Evolutionary conservation across 805 yeast genomes (phyloP), one percentile per base, ranked within the genome.

Genomic region (Crinitomyces ghanaensis): DNA sequence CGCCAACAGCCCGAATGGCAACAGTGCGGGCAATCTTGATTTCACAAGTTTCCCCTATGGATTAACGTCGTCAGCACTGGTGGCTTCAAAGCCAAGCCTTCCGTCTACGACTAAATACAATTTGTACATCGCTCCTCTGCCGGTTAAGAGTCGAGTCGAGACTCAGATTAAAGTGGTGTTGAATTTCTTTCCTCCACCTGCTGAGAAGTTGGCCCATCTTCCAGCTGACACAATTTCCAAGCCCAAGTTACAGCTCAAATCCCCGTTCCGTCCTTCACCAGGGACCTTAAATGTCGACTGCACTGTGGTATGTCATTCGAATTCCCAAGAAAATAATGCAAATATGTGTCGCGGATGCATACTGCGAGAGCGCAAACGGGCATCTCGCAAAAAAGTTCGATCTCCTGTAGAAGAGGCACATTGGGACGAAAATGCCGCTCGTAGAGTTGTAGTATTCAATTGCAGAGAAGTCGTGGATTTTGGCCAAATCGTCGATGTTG

Each of bases 341-440:
- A 74, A 75, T 47, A 85, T 84, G 46, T 88, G 98, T 60, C 52
- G 75, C 16, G 74, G 93, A 48, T 88, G 98, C 64, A 74, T 86
- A 50, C 79, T 85, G 56, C 70, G 98, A 50, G 98, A 88, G 53
- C 77, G 84, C 49, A 84, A 91, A 57, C 70, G 98, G 47, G 97
- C 97, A 1, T 77, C 88, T 22, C 72, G 98, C 55, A 74, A 94
- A 53, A 88, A 91, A 58, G 70, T 76, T 3, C 83, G 83, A n/a
- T 69, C 74, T 28, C 68, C 74, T 35, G 65, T 67, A 33, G 79
- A 77, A 39, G 88, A 79, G 46, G 77, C 76, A 35, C 77, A 82
- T 62, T 84, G 96, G 76, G 70, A 79, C 47, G 76, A 80, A 31
- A 68, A 68, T 28, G 68, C 74, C 51, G 71, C 74, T 40, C 78